Base-by-base conservation (phyloP, 768 basidiomycete species). In the Trametes cingulata region DNA sequence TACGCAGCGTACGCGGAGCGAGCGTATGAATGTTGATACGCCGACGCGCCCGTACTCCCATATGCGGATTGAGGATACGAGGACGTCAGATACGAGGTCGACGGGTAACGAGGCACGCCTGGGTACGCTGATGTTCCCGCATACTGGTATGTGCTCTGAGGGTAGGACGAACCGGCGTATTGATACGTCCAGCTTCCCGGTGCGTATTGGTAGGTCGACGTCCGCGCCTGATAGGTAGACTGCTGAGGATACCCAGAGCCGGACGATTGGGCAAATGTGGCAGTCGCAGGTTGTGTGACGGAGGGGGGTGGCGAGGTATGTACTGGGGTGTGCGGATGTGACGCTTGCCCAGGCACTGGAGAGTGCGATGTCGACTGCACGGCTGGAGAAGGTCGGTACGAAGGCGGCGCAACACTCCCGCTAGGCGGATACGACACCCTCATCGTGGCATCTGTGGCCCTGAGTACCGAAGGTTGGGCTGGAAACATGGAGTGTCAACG, bases 151-250 rank as follows among this genome's bases (percentile, higher is more conserved):
- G 43, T 66, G 57, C 37, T 65, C 64, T n/a, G 67, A 49, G 4
- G 24, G 47, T 55, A 68, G 65, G 50, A 62, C 68, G 61, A 61
- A 42, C 42, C 48, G 13, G 56, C 27, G 39, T 65, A 59, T 27
- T 73, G 71, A 41, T 76, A 76, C 19, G 74, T 65, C 75, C 72
- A 75, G n/a, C 68, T 62, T 6, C 73, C 72, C 1, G 67, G 64
- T 10, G 65, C 61, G 37, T 67, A 71, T 15, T 60, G 55, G 41
- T 60, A 63, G 5, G 54, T 61, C 39, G 61, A 57, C 12, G 51
- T 62, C 39, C 52, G 52, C 0, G 56, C 45, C 17, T 53, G 55
- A 19, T 56, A 50, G 0, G 42, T 14, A 10, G 39, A n/a, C 7
- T 56, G 55, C 6, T 50, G 55, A n/a, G 43, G 14, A 9, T 63